Conservation (phyloP, 192 early-diverging fungal species). For the Coemansia umbellata region DNA sequence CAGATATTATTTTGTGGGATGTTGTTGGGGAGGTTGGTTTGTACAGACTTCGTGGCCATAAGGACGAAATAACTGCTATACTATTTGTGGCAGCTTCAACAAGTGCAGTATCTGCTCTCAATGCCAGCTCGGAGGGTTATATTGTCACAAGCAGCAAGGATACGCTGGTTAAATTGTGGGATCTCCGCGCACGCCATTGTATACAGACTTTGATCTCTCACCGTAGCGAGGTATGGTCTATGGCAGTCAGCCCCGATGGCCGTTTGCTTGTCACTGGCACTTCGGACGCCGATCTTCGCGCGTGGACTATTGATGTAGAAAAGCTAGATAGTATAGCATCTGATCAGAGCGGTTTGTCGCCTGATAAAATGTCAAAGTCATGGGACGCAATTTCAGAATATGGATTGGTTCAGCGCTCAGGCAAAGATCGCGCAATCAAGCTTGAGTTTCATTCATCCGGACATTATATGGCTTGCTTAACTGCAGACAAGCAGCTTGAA, state of each 20-base stretch:
- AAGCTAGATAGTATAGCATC: constrained; percentile 18
- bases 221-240: constrained; percentile 90
- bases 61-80: constrained; percentile 82
- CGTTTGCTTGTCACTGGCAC: constrained; percentile 78
- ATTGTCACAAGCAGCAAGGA: constrained; percentile 92
- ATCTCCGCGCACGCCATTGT: constrained; percentile 88
- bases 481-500: constrained; percentile 78
- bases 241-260: constrained; percentile 65
- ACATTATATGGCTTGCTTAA: constrained; percentile 72
- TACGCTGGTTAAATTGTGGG: constrained; percentile 95
- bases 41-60: constrained; percentile 87
- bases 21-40: constrained; percentile 86
- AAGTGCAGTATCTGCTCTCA: constrained; percentile 25
- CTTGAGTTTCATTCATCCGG: constrained; percentile 77
- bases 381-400: constrained; percentile 68
- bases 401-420: constrained; percentile 75
- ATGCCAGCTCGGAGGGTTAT: constrained; percentile 58
- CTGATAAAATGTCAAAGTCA: constrained; percentile 23
- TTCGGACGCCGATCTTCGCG: constrained; percentile 76
- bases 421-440: constrained; percentile 75
- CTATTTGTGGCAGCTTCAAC: constrained; percentile 33
- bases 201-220: constrained; percentile 92
- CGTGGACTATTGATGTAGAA: constrained; percentile 75
- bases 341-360: constrained; percentile 15
- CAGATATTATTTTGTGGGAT: constrained; percentile 95